Base-by-base conservation (phyloP, 2,329 filamentous ascomycete species). In the Pestalotiopsis sp. region DNA sequence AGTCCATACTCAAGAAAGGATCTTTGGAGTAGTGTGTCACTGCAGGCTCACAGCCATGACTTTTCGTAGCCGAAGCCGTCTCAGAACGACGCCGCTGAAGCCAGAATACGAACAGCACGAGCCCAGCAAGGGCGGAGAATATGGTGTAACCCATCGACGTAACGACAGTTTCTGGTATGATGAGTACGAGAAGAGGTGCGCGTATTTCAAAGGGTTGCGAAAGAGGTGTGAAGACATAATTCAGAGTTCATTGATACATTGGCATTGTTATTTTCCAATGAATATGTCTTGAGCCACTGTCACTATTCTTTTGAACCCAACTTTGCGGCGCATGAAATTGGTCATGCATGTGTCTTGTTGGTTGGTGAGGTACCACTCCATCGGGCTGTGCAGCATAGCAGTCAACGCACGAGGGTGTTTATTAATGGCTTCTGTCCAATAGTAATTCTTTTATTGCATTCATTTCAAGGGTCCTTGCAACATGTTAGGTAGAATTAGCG, bases 1-100 rank as follows among this genome's bases (percentile, higher is more conserved):
- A 66, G 45, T 70, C 68, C 23, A 66, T 58, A 4, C 61, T 58
- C 23, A 45, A 31, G 36, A 70, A 63, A 7, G 68, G 68, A n/a
- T 70, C 68, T 38, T 23, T 70, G 41, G 68, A 41, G 25, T 57
- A 58, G 58, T 70, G n/a, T n/a, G 25, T 17, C 13, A 66, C 41
- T n/a, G 68, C 49, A 2, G 38, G 63, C n/a, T 57, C 56, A 59
- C 66, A 70, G 25, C 59, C 68, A 66, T 66, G 63, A 31, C 36
- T 62, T 20, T 17, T 36, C 1, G 38, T 39, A 11, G 59, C 57
- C 23, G 66, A 41, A 9, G 41, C 13, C 12, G 52, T 64, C 17
- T 41, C 59, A 27, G 64, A 38, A 39, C 66, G 68, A 39, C 66
- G 68, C 17, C 66, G 66, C 52, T 25, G 65, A 20, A 69, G 62